Conservation (phyloP, 129 eudicot genomes). For the Glebionis coronaria region DNA sequence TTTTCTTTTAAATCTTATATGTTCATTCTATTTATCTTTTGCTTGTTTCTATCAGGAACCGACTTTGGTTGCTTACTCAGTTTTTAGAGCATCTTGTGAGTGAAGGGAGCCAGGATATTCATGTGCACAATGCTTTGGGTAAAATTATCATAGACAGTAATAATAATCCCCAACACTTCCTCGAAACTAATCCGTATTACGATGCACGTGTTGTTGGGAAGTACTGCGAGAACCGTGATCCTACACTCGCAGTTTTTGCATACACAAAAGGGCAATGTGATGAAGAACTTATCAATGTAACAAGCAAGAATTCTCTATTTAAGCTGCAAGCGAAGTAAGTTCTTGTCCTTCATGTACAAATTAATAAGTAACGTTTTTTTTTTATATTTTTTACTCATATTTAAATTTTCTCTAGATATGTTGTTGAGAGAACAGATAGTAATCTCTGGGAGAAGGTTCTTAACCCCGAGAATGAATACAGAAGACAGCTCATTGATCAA, state of each 20-base stretch:
- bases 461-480: slow-evolving; percentile 87
- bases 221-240: slow-evolving; percentile 96
- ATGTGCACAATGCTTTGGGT: slow-evolving; percentile 94
- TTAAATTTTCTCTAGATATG: slow-evolving; percentile 50
- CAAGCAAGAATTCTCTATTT: slow-evolving; percentile 82
- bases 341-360: too few species aligned
- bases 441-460: slow-evolving; percentile 98
- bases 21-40: slow-evolving; percentile 4
- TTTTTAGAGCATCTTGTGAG: slow-evolving; percentile 95
- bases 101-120: slow-evolving; percentile 96
- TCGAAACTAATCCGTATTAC: slow-evolving; percentile 85
- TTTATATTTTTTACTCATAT: slow-evolving; percentile 6
- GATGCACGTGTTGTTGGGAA: slow-evolving; percentile 97
- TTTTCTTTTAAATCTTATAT: background rate
- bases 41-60: slow-evolving; percentile 61
- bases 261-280: slow-evolving; percentile 93
- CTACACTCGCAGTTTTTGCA: slow-evolving; percentile 95
- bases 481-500: slow-evolving; percentile 95
- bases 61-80: slow-evolving; percentile 86
- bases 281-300: slow-evolving; percentile 82
- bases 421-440: slow-evolving; percentile 95
- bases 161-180: slow-evolving; percentile 90
- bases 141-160: slow-evolving; percentile 86
- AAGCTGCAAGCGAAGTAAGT: slow-evolving; percentile 82
- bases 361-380: background rate